Conservation (phyloP, 306 rosid species). For the Prunus dulcis region DNA sequence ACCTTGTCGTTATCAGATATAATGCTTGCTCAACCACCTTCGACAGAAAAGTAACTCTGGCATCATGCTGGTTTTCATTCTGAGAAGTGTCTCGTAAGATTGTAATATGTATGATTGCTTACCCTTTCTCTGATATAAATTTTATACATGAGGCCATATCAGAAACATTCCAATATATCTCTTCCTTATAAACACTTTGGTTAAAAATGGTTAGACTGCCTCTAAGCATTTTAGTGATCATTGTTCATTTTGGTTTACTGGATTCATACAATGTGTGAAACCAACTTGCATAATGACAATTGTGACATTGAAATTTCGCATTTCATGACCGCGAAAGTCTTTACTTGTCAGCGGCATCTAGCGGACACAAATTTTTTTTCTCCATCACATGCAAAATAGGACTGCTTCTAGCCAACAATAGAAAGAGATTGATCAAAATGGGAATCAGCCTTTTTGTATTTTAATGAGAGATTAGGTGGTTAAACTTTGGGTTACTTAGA, state of each 20-base stretch:
- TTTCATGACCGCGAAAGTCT: background rate
- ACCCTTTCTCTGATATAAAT: background rate
- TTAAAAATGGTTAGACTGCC: background rate
- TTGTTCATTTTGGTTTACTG: background rate
- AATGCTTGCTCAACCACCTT: slow-evolving; percentile 56
- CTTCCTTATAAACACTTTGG: background rate
- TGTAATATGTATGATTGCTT: background rate
- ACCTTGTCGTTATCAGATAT: slow-evolving; percentile 61
- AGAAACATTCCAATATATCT: background rate
- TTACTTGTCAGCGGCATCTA: background rate
- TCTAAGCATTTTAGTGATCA: background rate
- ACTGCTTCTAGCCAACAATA: background rate
- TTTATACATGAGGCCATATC: background rate
- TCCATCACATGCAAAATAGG: background rate
- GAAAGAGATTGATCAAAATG: background rate
- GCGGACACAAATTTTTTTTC: background rate
- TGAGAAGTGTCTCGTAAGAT: background rate
- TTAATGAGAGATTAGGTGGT: background rate
- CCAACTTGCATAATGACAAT: background rate
- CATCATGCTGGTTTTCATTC: background rate
- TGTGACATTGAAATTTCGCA: background rate
- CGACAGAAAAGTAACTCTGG: slow-evolving; percentile 7
- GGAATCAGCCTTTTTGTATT: background rate
- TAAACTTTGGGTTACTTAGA: too few relatives aligned
- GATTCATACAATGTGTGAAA: background rate